Evolutionary conservation across 139 green algal species (phyloP), one percentile per base, ranked within the genome.

Genomic region (Chlamydomonas eustigma): DNA sequence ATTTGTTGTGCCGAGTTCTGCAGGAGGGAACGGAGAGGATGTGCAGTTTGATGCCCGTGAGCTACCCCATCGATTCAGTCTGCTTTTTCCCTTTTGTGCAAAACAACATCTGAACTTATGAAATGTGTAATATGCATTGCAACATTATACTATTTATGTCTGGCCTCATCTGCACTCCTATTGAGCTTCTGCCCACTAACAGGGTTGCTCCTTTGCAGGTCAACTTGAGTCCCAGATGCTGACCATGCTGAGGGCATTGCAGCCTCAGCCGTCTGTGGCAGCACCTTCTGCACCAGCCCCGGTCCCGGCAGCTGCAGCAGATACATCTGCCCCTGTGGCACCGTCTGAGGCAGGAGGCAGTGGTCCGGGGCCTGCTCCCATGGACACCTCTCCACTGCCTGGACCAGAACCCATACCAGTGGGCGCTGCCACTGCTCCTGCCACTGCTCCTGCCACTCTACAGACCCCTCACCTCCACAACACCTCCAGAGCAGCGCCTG

Each of bases 181-280:
- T 58, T 58, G 44, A 12, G 44, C 44, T 58, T 58, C 44, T 58
- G 44, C 44, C 44, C 44, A 18, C 44, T 18, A 58, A 58, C 44
- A n/a, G n/a, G n/a, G n/a, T n/a, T n/a, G n/a, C n/a, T n/a, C n/a
- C 44, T 58, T 24, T 50, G 50, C 34, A 80, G 82, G 64, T 67
- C 50, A 32, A 69, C 69, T 81, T 75, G 37, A 76, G 71, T 18
- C 2, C 58, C 74, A 51, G 79, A 24, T 6, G 30, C 37, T 4
- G 2, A n/a, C 3, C 44, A 58, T 58, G 58, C 58, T 70, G 25
- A 35, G 12, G 24, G 50, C 71, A n/a, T 63, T 35, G 34, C 25
- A 32, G 25, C 58, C 58, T 8, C 25, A 24, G 6, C 58, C 58
- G 18, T 24, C 44, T 37, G 37, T 39, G 39, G 78, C 66, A 38